These are phyloP conservation scores for Salvia sclarea DNA, from an alignment of 305 asterid genomes.

Conservation along the genomic window DNA sequence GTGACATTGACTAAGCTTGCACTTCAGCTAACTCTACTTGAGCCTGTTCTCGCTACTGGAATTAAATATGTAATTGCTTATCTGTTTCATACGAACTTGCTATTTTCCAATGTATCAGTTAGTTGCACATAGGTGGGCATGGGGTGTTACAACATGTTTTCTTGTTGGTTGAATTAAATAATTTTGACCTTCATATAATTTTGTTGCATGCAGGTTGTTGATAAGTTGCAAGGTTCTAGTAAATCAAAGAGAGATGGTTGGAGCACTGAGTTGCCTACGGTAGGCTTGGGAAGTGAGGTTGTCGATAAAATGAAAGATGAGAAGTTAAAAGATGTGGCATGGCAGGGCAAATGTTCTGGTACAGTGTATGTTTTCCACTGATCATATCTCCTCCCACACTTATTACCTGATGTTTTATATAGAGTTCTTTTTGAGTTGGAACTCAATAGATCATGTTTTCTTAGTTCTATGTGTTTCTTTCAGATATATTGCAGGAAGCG, in stretches of 20 bases:
- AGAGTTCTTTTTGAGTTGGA: neutral
- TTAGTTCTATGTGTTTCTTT: conserved; percentile 31
- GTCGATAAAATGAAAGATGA: conserved; percentile 69
- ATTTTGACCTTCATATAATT: conserved; percentile 18
- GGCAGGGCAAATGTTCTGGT: conserved; percentile 99
- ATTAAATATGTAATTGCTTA: neutral
- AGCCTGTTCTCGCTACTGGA: neutral
- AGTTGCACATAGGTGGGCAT: neutral
- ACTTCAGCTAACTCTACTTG: neutral
- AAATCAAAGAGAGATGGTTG: conserved; percentile 86
- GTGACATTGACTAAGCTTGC: conserved; percentile 4
- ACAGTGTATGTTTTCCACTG: conserved; percentile 78
- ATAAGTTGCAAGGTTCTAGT: conserved; percentile 81
- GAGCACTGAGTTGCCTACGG: conserved; percentile 71
- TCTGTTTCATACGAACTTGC: neutral
- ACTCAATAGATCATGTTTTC: conserved; percentile 17
- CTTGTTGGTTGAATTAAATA: neutral
- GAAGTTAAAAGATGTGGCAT: conserved; percentile 76
- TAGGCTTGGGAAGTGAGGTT: conserved; percentile 72
- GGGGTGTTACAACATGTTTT: neutral
- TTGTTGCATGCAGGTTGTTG: conserved; percentile 63
- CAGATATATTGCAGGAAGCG: conserved; percentile 93
- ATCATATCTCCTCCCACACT: conserved; percentile 26
- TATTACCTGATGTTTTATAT: conserved; percentile 7
- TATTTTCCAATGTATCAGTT: neutral